Evolutionary conservation across 2,329 filamentous ascomycete genomes (phyloP), one percentile per base, ranked within the genome.

Genomic region (Pestalotiopsis sp.): DNA sequence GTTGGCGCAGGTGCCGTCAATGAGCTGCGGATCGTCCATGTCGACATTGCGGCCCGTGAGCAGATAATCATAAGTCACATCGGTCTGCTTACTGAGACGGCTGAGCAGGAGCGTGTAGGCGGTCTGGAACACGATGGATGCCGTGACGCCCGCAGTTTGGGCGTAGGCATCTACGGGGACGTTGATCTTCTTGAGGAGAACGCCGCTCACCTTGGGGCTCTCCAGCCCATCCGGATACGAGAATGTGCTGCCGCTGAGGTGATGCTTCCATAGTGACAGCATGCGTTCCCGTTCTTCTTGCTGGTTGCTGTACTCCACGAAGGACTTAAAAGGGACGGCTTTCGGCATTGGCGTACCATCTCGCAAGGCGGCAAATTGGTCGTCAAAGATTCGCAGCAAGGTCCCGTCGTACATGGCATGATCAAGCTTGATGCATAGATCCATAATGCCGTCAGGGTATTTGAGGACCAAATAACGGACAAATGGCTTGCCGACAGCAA

Each of bases 1-100:
- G 72, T 81, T 80, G 36, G 80, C 80, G 58, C 75, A 75, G 1
- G 75, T 79, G 23, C 80, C 80, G 70, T 79, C 78, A 72, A 82
- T 79, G 41, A 68, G 68, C 65, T 82, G 80, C 4, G 80, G 78
- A 64, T 80, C 72, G 39, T 70, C 72, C 38, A 81, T 69, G 38
- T 76, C 75, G 25, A 81, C 77, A 70, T 82, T 82, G 68, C 80
- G 79, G 20, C 80, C 80, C 1, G 76, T 80, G 64, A 77, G 68
- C 57, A 82, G 78, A 73, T 82, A 77, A 71, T 81, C 79, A 62
- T 77, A 78, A 12, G 68, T 66, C 23, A 80, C 72, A 45, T 77
- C 75, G 9, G 45, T 41, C 3, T 49, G 7, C 38, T 52, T 49
- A 11, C 68, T 67, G 17, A 72, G 72, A 20, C 70, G 73, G 5